Conservation (phyloP, 495 filamentous ascomycete genomes). For the Daldinia grandis region DNA sequence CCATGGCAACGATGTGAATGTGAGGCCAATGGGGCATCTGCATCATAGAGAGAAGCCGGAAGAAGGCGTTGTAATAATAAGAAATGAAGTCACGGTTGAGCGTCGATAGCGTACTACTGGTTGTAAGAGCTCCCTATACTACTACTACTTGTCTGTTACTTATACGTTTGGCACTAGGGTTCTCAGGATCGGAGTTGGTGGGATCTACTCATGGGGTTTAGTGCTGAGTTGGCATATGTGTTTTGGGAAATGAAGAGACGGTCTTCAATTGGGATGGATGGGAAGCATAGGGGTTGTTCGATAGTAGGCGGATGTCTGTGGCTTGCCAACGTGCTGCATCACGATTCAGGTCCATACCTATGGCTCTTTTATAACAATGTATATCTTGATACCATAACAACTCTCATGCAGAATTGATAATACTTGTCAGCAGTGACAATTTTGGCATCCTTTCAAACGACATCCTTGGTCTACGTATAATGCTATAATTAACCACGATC, state of each 20-base stretch:
- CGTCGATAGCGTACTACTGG: background rate
- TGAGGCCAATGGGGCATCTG: background rate
- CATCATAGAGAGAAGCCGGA: background rate
- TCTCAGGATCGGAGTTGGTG: background rate
- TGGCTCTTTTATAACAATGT: background rate
- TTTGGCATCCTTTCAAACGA: background rate
- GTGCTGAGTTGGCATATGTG: background rate
- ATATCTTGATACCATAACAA: background rate
- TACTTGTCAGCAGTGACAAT: background rate
- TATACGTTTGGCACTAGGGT: background rate
- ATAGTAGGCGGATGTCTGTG: background rate
- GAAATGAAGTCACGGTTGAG: background rate
- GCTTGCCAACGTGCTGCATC: background rate
- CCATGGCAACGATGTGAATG: background rate
- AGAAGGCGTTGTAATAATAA: conserved; percentile 1
- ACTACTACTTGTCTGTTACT: background rate
- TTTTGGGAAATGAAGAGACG: background rate
- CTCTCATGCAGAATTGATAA: background rate
- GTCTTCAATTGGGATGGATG: background rate
- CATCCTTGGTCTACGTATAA: no score
- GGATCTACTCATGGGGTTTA: background rate
- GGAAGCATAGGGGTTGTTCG: background rate
- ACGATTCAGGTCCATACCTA: background rate
- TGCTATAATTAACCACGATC: background rate
- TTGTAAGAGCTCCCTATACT: background rate